Evolutionary conservation across 257 asterid genomes (phyloP).

Genomic region (Eucommia ulmoides): DNA sequence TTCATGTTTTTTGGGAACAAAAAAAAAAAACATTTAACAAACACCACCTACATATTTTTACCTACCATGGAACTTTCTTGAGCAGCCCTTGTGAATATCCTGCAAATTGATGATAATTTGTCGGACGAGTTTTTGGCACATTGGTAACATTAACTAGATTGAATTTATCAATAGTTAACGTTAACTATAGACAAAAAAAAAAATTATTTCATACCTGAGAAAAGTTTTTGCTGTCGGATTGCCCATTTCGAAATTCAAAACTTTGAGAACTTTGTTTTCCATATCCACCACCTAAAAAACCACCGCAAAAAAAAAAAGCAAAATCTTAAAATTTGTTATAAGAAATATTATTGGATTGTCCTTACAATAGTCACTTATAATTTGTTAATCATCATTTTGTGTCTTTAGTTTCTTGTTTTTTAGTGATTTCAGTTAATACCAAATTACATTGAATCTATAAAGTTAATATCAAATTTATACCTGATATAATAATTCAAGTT

Average conservation of each 20-base stretch:
- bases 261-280: conserved; percentile 60
- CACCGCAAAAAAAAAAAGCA: not conserved
- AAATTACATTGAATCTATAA: no score
- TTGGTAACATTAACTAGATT: not conserved
- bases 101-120: conserved; percentile 32
- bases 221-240: conserved; percentile 68
- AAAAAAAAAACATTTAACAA: not conserved
- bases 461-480: no score
- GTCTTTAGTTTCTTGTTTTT: no score
- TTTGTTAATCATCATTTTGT: no score
- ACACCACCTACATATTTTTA: not conserved
- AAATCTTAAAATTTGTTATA: no score
- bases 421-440: no score
- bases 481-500: not conserved
- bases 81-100: conserved; percentile 54
- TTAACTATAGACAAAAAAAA: not conserved
- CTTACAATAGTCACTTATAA: no score
- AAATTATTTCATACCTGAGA: conserved; percentile 39
- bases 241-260: conserved; percentile 50
- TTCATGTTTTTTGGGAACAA: not conserved
- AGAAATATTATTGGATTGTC: no score
- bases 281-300: conserved; percentile 38
- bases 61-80: conserved; percentile 44
- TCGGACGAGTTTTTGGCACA: conserved; percentile 1
- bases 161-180: no score